Evolutionary conservation across 2,329 filamentous ascomycete genomes (phyloP).

Genomic region (Aspergillus sp.): DNA sequence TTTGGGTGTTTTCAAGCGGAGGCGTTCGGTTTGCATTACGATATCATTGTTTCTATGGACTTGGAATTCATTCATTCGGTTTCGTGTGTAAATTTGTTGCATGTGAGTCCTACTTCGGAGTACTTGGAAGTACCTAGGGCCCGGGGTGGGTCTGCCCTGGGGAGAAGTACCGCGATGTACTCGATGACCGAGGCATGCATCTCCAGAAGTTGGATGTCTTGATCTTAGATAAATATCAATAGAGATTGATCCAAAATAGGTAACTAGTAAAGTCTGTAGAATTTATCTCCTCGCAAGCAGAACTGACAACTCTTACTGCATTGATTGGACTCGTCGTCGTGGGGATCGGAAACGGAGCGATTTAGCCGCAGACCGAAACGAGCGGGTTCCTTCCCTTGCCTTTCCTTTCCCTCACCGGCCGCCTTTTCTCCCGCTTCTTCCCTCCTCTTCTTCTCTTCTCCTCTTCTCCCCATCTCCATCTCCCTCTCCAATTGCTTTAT

Average conservation of each 20-base stretch:
- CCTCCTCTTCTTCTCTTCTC: constrained; percentile 7
- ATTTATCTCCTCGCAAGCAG: too few relatives aligned
- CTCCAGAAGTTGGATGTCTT: too few relatives aligned
- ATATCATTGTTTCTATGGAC: constrained; percentile 2
- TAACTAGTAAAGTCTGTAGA: too few relatives aligned
- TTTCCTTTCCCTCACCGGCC: constrained; percentile 20
- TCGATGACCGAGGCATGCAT: too few relatives aligned
- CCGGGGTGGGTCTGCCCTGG: too few relatives aligned
- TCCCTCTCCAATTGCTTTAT: constrained; percentile 8
- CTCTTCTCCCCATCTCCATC: constrained; percentile 9
- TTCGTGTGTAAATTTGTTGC: constrained; percentile 1
- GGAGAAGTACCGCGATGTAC: too few relatives aligned
- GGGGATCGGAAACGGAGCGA: constrained; percentile 22
- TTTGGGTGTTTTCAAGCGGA: constrained; percentile 23
- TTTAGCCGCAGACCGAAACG: constrained; percentile 15
- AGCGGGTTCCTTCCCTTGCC: constrained; percentile 11
- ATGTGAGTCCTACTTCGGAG: neutral
- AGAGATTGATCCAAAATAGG: too few relatives aligned
- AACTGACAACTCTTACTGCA: too few relatives aligned
- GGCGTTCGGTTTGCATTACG: constrained; percentile 24
- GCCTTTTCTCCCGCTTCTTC: constrained; percentile 17
- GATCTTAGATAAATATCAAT: too few relatives aligned
- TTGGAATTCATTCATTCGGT: constrained; percentile 1
- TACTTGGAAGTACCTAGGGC: neutral
- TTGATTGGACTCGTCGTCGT: constrained; percentile 1